Percentiles rank a stretch among this genome's conserved stretches.
Evolutionary conservation across 192 early-diverging fungal species (phyloP).

Genomic region (Geosiphon pyriformis): DNA sequence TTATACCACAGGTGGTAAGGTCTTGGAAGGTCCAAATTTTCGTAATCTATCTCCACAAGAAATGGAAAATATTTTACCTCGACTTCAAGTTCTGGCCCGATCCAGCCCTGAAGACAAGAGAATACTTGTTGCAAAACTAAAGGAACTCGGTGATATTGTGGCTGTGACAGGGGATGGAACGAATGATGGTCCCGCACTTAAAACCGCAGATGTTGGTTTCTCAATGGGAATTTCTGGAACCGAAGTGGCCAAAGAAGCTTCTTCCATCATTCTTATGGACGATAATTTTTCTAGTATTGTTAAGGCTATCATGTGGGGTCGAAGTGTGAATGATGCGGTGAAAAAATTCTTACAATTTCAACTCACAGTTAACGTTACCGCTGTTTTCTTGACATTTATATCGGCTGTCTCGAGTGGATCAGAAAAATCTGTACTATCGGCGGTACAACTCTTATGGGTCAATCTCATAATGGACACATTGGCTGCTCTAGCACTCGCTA

Average conservation of each 20-base stretch:
- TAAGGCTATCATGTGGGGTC: conserved; percentile 97
- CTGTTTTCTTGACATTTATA: conserved; percentile 75
- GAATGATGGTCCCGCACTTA: conserved; percentile 96
- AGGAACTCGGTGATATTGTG: conserved; percentile 88
- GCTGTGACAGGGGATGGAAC: conserved; percentile 99
- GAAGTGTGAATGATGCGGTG: conserved; percentile 92
- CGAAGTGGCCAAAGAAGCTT: conserved; percentile 99
- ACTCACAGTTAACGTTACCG: conserved; percentile 93
- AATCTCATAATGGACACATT: conserved; percentile 99
- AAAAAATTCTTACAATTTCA: conserved; percentile 99
- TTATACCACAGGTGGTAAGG: conserved; percentile 76
- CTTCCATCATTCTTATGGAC: conserved; percentile 95
- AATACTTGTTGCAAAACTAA: conserved; percentile 85
- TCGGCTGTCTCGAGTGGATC: conserved; percentile 57
- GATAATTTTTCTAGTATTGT: conserved; percentile 98
- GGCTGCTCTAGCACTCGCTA: conserved; percentile 94
- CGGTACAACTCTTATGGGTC: conserved; percentile 96
- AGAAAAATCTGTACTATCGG: conserved; percentile 83
- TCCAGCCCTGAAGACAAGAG: conserved; percentile 94
- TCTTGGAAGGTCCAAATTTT: conserved; percentile 96
- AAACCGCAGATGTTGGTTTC: conserved; percentile 95
- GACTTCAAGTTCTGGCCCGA: conserved; percentile 91
- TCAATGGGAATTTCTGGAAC: conserved; percentile 99
- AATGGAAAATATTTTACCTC: conserved; percentile 89
- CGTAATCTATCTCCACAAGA: conserved; percentile 73